Base-by-base conservation (phyloP, 2,329 filamentous ascomycete species). In the Penicillium psychrosexuale region DNA sequence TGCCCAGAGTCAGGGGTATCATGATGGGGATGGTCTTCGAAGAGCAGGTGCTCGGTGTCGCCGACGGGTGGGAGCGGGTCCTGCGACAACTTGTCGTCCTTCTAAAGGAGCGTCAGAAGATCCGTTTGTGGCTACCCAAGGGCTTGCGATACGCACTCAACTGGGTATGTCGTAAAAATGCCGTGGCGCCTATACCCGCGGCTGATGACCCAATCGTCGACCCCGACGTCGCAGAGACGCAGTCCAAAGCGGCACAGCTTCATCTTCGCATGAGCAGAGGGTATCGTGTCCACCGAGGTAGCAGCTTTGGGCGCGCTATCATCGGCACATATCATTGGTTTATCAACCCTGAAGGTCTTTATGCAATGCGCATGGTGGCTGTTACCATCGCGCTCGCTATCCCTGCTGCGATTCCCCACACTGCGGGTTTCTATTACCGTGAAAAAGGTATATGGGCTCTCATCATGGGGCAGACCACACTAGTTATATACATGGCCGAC, bases 401-500 rank as follows among this genome's bases (percentile, higher is more conserved):
- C 5, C 76, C 79, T 0, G 72, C 75, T 0, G 69, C 71, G 0
- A 67, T 82, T 3, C 75, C 77, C 0, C 62, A 66, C 27, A 73
- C 72, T 1, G 74, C 79, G 0, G 78, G 77, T 1, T 82, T 82
- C 61, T 81, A 75, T 58, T 82, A 80, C 47, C 73, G 78, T 3
- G 74, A 82, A 53, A 81, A 80, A 60, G 79, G 80, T 0, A 67
- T 82, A 0, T 82, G 80, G 80, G 78, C 70, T 0, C 64, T 82
- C 8, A 80, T 82, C 39, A 82, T 78, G 65, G 79, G 73, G 0
- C 80, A 82, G 59, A 78, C 77, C 0, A 73, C 71, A 1, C 58
- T 82, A 2, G 68, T 81, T 1, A 68, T 78, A 9, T 82, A 81
- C 59, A 75, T 80, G 70, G 75, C 78, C 0, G 80, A 82, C 49